phyloP scores from a whole-genome alignment of 768 basidiomycete species.

The Trametes punicea region DNA sequence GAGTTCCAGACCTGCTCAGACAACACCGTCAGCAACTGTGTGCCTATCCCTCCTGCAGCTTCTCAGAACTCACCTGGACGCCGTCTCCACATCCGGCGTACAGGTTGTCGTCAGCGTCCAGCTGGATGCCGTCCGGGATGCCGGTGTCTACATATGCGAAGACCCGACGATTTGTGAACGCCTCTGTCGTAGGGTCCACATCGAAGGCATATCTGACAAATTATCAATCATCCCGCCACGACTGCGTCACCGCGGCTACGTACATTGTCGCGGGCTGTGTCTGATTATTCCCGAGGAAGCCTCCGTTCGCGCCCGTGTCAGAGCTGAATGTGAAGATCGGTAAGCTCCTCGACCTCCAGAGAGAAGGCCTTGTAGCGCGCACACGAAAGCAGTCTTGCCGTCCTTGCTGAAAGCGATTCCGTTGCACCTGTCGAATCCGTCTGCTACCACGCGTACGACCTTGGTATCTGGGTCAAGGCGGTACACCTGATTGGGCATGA shows the following conservation, averaged over 20 bases:
- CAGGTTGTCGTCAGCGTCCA: constrained; percentile 62
- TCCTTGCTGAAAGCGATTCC: constrained; percentile 72
- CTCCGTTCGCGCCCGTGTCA: constrained; percentile 49
- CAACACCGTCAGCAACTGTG: neutral
- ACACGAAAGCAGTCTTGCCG: constrained; percentile 66
- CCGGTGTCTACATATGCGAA: constrained; percentile 68
- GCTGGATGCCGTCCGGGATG: constrained; percentile 62
- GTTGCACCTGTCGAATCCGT: constrained; percentile 70
- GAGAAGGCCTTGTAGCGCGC: too few species aligned
- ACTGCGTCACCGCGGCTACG: constrained; percentile 23
- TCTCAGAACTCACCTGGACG: constrained; percentile 43
- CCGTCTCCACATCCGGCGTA: constrained; percentile 71
- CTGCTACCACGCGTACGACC: constrained; percentile 67
- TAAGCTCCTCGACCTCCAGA: neutral
- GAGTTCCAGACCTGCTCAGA: constrained; percentile 48
- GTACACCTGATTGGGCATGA: constrained; percentile 75
- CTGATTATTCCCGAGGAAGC: constrained; percentile 47
- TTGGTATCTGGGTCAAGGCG: constrained; percentile 66
- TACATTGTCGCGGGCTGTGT: constrained; percentile 68
- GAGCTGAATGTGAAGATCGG: constrained; percentile 34
- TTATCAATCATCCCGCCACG: neutral
- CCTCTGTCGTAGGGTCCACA: constrained; percentile 51
- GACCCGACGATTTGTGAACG: constrained; percentile 58
- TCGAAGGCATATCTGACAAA: constrained; percentile 60
- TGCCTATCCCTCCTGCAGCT: neutral